A percentile compares a stretch with the other conserved stretches of the same genome.
Conservation (phyloP, 2,329 filamentous ascomycete species). For the Paraphaeosphaeria sporulosa region DNA sequence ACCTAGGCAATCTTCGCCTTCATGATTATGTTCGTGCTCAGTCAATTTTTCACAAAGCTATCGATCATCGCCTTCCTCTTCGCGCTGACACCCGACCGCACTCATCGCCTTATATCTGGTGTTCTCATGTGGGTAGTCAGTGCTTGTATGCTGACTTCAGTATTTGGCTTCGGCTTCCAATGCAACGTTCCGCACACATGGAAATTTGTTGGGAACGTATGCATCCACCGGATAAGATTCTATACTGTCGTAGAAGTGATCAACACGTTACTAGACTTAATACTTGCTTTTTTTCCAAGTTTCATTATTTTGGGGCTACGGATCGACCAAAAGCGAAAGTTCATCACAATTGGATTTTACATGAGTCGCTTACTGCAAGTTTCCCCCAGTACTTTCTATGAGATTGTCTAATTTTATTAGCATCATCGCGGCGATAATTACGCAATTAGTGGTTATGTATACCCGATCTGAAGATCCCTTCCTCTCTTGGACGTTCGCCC, state of each 20-base stretch:
- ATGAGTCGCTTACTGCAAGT: constrained; percentile 15
- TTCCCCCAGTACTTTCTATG: neutral
- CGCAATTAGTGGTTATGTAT: constrained; percentile 14
- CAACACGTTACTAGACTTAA: constrained; percentile 10
- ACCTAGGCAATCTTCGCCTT: constrained; percentile 12
- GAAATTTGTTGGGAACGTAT: constrained; percentile 11
- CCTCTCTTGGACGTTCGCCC: constrained; percentile 11
- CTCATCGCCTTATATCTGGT: no score
- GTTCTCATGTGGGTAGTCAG: neutral
- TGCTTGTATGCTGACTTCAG: constrained; percentile 15
- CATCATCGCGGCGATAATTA: no score
- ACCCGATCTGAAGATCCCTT: constrained; percentile 13
- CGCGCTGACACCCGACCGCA: no score
- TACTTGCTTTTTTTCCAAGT: constrained; percentile 13
- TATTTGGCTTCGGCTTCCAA: constrained; percentile 16
- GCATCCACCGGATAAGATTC: constrained; percentile 12
- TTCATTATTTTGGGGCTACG: constrained; percentile 11
- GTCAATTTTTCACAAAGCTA: no score
- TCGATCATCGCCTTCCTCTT: no score
- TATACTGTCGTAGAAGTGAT: constrained; percentile 14
- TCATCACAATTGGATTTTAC: constrained; percentile 13
- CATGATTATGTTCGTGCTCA: constrained; percentile 14
- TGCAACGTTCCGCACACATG: constrained; percentile 9
- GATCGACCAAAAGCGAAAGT: constrained; percentile 7
- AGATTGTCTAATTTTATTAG: neutral